phyloP scores from a whole-genome alignment of 768 basidiomycete species.

The Pisolithus orientalis region DNA sequence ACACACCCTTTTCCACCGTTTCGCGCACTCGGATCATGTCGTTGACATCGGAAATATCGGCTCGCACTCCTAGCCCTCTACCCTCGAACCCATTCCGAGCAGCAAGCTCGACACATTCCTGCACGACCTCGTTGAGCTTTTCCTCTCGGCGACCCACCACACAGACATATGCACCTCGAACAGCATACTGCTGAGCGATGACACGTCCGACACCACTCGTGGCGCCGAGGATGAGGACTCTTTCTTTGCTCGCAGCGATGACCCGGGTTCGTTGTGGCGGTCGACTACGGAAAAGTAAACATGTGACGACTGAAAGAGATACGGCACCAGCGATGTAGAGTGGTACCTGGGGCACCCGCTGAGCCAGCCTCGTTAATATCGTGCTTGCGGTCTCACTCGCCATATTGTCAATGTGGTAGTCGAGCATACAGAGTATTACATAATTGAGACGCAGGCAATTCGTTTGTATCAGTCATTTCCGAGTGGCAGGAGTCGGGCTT shows the following conservation, averaged over 20 bases:
- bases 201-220: conserved; percentile 77
- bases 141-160: conserved; percentile 61
- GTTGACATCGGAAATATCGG: conserved; percentile 58
- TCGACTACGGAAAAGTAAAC: conserved; percentile 13
- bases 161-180: conserved; percentile 69
- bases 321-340: conserved; percentile 7
- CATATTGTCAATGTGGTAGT: not conserved
- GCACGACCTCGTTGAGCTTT: conserved; percentile 50
- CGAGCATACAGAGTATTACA: too few species aligned
- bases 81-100: conserved; percentile 13
- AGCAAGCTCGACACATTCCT: conserved; percentile 44
- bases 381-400: too few species aligned
- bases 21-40: conserved; percentile 62
- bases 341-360: not conserved
- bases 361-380: not conserved
- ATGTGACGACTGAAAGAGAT: conserved; percentile 7
- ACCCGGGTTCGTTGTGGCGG: conserved; percentile 26
- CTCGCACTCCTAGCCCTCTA: conserved; percentile 45
- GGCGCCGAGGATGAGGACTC: conserved; percentile 78
- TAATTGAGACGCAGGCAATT: too few species aligned
- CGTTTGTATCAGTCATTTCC: too few species aligned
- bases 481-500: too few species aligned
- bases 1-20: conserved; percentile 49
- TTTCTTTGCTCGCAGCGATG: conserved; percentile 46
- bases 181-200: conserved; percentile 64